These are phyloP conservation scores for Talaromyces sp. DNA, from an alignment of 2,329 filamentous ascomycete species.

Conservation along the genomic window DNA sequence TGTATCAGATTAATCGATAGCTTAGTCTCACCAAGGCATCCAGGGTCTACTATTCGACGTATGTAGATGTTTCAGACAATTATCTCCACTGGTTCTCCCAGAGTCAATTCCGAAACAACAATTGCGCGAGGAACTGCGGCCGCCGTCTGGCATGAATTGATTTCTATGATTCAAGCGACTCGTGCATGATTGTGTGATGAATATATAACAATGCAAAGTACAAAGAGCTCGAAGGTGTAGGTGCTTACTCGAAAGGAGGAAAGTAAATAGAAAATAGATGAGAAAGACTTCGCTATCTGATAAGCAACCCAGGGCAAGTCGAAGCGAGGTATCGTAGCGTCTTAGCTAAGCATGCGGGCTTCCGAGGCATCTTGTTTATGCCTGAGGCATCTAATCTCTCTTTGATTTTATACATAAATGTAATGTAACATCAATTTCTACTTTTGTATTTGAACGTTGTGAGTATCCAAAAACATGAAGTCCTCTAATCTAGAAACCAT, in stretches of 20 bases:
- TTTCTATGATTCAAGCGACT: too few relatives aligned
- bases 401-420: neutral
- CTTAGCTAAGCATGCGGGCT: neutral
- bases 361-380: neutral
- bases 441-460: neutral
- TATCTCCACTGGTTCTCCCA: neutral
- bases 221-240: neutral
- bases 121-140: neutral
- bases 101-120: neutral
- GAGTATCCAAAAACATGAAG: neutral
- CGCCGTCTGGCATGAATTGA: neutral
- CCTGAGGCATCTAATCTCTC: neutral
- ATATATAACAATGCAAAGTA: neutral
- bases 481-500: neutral
- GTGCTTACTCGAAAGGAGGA: neutral
- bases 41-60: neutral
- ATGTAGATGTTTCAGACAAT: neutral
- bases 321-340: neutral
- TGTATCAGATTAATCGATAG: neutral
- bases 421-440: neutral
- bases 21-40: neutral
- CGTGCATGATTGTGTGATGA: neutral
- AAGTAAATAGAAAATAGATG: neutral
- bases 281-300: constrained; percentile 10
- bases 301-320: constrained; percentile 11